phyloP scores from a whole-genome alignment of 2,329 filamentous ascomycete genomes.

The Cladosporium sp. region DNA sequence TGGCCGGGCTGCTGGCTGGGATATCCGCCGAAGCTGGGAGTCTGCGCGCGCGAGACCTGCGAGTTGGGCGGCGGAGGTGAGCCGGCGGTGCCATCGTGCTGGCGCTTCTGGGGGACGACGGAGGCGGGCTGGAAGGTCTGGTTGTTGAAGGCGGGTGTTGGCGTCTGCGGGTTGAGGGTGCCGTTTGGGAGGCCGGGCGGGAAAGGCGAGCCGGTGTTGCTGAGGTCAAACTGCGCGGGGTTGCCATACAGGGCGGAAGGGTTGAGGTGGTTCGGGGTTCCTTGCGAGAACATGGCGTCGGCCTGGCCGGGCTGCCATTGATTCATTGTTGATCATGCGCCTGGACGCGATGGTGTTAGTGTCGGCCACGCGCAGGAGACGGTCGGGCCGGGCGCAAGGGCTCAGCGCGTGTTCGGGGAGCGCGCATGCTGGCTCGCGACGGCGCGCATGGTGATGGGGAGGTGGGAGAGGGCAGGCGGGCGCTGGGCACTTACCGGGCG shows the following conservation, averaged over 20 bases:
- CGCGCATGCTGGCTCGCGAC: too few relatives aligned
- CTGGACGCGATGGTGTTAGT: neutral
- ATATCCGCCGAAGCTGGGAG: conserved; percentile 60
- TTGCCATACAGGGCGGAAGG: conserved; percentile 16
- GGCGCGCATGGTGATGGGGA: too few relatives aligned
- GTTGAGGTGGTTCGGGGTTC: conserved; percentile 19
- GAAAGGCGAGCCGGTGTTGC: conserved; percentile 35
- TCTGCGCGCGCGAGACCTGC: conserved; percentile 83
- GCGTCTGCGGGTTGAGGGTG: conserved; percentile 61
- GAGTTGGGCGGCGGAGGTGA: conserved; percentile 74
- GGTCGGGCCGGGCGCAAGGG: conserved; percentile 2
- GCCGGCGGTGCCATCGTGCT: conserved; percentile 77
- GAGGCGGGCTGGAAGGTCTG: conserved; percentile 76
- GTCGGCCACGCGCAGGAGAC: conserved; percentile 4
- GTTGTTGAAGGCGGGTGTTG: conserved; percentile 61
- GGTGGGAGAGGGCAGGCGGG: too few relatives aligned
- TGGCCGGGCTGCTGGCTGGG: conserved; percentile 54
- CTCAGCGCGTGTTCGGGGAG: neutral
- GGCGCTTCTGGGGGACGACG: conserved; percentile 84
- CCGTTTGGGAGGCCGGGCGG: conserved; percentile 69
- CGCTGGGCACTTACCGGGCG: too few relatives aligned
- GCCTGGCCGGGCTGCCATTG: conserved; percentile 20
- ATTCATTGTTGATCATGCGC: conserved; percentile 17
- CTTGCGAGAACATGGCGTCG: conserved; percentile 20
- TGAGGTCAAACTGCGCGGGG: conserved; percentile 39